Percentiles rank a stretch among this genome's conserved stretches.
These are phyloP conservation scores for Pythium insidiosum DNA, from an alignment of 352 stramenopile genomes.

Conservation along the genomic window DNA sequence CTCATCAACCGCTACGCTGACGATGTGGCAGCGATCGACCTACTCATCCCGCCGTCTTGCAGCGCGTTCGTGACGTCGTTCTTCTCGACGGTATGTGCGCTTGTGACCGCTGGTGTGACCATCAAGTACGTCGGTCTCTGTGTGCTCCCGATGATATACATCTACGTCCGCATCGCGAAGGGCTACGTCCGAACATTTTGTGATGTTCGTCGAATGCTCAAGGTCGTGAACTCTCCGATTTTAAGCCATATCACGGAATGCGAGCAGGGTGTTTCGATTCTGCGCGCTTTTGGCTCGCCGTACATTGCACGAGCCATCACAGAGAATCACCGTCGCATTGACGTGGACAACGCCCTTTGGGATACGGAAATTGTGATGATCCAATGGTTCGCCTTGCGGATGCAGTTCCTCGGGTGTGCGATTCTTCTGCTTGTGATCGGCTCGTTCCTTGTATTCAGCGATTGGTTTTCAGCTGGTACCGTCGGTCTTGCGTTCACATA, in stretches of 20 bases:
- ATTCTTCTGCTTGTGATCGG: constrained; percentile 9
- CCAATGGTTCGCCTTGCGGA: constrained; percentile 12
- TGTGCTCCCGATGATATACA: constrained; percentile 55
- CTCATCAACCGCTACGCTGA: too few species aligned
- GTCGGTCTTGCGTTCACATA: too few species aligned
- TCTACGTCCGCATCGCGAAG: constrained; percentile 36
- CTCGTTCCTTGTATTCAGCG: constrained; percentile 13
- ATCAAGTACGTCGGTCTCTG: constrained; percentile 57
- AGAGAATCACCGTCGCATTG: constrained; percentile 9
- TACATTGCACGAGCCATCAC: constrained; percentile 10
- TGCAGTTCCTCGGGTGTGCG: too few species aligned
- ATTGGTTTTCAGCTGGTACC: constrained; percentile 25
- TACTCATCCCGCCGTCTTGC: too few species aligned
- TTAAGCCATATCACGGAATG: constrained; percentile 21
- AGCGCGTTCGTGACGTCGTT: constrained; percentile 17
- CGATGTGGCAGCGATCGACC: too few species aligned
- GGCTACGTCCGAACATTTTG: constrained; percentile 16
- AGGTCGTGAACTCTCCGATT: constrained; percentile 20
- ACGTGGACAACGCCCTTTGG: constrained; percentile 14
- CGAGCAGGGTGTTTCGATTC: constrained; percentile 8
- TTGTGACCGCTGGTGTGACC: constrained; percentile 46
- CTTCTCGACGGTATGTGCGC: constrained; percentile 46
- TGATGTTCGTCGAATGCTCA: constrained; percentile 18
- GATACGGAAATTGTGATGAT: constrained; percentile 7
- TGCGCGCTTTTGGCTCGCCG: constrained; percentile 21